Percentiles rank a stretch among this genome's conserved stretches.
Evolutionary conservation across 2,329 filamentous ascomycete species (phyloP).

Genomic region (Microdochium trichocladiopsis): DNA sequence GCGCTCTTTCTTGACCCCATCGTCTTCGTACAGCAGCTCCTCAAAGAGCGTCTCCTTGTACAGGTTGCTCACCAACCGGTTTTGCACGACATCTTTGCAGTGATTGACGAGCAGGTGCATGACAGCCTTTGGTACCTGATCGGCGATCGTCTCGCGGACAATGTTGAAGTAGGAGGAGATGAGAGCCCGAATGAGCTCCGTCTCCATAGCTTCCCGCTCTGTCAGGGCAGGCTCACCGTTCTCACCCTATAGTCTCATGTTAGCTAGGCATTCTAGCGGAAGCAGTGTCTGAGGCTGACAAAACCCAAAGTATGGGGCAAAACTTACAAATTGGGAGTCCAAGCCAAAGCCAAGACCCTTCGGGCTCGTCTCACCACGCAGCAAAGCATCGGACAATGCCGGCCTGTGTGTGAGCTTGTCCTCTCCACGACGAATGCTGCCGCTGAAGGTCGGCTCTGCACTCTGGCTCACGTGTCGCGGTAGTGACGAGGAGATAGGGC

Average conservation of each 20-base stretch:
- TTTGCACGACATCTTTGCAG: constrained; percentile 96
- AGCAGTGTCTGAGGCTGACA: no score
- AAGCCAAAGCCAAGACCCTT: constrained; percentile 28
- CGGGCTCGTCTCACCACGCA: constrained; percentile 27
- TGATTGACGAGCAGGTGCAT: constrained; percentile 99
- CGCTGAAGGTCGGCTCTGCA: constrained; percentile 73
- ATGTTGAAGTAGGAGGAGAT: constrained; percentile 99
- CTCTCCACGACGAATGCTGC: constrained; percentile 70
- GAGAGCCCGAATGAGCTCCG: constrained; percentile 89
- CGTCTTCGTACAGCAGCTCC: constrained; percentile 94
- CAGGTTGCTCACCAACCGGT: constrained; percentile 87
- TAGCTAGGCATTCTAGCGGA: constrained; percentile 16
- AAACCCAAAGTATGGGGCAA: no score
- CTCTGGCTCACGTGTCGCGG: constrained; percentile 70
- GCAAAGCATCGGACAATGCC: constrained; percentile 19
- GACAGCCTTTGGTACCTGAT: constrained; percentile 96
- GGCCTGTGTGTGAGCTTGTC: constrained; percentile 48
- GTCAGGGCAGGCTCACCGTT: constrained; percentile 80
- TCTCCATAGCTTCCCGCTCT: constrained; percentile 94
- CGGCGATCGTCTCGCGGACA: constrained; percentile 94
- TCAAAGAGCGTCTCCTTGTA: constrained; percentile 90
- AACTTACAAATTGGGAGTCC: constrained; percentile 55
- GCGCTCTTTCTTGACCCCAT: constrained; percentile 92
- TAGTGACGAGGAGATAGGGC: constrained; percentile 18
- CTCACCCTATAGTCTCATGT: constrained; percentile 32